Conservation (phyloP, 2,329 filamentous ascomycete species). For the Didymella lethalis region DNA sequence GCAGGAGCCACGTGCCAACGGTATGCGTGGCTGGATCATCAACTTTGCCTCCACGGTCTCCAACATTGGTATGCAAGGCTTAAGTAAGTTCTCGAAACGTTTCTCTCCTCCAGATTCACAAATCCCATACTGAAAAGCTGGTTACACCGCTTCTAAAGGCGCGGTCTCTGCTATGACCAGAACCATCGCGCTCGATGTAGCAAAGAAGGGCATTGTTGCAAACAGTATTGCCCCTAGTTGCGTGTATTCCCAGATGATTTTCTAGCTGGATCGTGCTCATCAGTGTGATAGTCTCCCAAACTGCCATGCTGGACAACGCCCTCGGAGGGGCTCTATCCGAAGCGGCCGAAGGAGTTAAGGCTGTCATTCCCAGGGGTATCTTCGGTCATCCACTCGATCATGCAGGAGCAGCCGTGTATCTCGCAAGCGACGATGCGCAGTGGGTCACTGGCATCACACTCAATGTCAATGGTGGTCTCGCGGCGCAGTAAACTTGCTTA, state of each 20-base stretch:
- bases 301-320: slow-evolving; percentile 41
- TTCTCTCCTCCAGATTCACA: background rate
- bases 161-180: slow-evolving; percentile 58
- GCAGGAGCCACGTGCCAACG: slow-evolving; percentile 41
- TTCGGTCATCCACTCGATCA: slow-evolving; percentile 34
- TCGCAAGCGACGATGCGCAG: slow-evolving; percentile 55
- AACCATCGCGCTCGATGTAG: slow-evolving; percentile 56
- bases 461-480: slow-evolving; percentile 54
- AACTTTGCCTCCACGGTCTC: slow-evolving; percentile 48
- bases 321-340: slow-evolving; percentile 23
- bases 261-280: slow-evolving; percentile 4
- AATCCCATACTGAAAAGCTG: slow-evolving; percentile 30
- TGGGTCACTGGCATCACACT: slow-evolving; percentile 54
- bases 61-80: slow-evolving; percentile 36
- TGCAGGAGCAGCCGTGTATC: slow-evolving; percentile 50
- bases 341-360: slow-evolving; percentile 22
- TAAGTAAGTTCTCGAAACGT: slow-evolving; percentile 33
- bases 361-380: slow-evolving; percentile 30
- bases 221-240: slow-evolving; percentile 56
- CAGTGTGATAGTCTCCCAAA: slow-evolving; percentile 36
- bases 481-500: slow-evolving; percentile 13
- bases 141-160: slow-evolving; percentile 59
- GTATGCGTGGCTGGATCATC: slow-evolving; percentile 50
- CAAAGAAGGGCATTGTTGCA: slow-evolving; percentile 51
- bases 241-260: slow-evolving; percentile 26